Evolutionary conservation across 805 yeast genomes (phyloP).

Genomic region (Jamesozyma rosinii): DNA sequence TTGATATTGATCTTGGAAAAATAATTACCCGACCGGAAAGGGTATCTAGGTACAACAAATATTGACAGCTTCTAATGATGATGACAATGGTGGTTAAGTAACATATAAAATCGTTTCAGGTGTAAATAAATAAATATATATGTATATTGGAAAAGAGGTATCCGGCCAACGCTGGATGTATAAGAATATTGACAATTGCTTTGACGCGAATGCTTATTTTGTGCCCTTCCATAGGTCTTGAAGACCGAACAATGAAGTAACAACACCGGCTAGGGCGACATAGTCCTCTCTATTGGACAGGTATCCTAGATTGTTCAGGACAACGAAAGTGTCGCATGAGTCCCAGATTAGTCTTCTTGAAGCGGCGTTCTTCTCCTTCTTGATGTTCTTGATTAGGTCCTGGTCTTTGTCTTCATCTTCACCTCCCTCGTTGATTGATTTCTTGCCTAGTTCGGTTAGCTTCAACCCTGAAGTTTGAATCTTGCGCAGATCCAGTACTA

Average conservation of each 20-base stretch:
- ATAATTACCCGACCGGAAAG: too few relatives aligned
- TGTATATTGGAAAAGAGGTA: not conserved
- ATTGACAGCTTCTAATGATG: too few relatives aligned
- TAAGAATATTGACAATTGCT: not conserved
- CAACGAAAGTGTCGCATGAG: conserved; percentile 63
- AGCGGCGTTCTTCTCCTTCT: conserved; percentile 38
- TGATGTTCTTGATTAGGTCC: conserved; percentile 26
- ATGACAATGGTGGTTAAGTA: too few relatives aligned
- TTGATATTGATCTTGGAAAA: too few relatives aligned
- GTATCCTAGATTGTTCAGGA: conserved; percentile 55
- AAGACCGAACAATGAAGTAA: conserved; percentile 72
- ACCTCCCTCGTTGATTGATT: too few relatives aligned
- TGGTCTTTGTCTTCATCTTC: not conserved
- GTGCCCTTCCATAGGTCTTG: conserved; percentile 58
- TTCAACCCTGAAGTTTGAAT: conserved; percentile 33
- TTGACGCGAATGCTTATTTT: not conserved
- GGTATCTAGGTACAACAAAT: too few relatives aligned
- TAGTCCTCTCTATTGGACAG: conserved; percentile 65
- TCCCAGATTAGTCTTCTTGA: conserved; percentile 68
- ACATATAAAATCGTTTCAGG: too few relatives aligned
- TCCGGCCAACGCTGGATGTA: too few relatives aligned
- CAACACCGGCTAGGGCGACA: conserved; percentile 74
- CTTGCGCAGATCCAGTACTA: conserved; percentile 50
- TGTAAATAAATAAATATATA: too few relatives aligned
- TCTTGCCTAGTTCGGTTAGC: not conserved